Evolutionary conservation across 768 basidiomycete species (phyloP).

Genomic region (Galerina sulciceps): DNA sequence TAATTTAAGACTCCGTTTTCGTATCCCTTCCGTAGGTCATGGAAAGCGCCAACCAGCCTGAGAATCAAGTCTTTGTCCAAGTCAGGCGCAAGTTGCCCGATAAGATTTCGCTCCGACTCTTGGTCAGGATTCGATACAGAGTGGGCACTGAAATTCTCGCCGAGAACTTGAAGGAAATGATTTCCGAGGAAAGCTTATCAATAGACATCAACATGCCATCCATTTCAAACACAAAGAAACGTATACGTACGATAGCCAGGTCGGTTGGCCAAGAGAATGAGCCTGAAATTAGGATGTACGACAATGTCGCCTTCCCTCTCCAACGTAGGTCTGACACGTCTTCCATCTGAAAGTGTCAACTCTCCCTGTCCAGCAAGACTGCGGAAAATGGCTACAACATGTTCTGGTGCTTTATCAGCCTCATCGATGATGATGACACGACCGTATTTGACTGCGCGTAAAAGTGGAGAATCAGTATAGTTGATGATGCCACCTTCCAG

Average conservation of each 20-base stretch:
- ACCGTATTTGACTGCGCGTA: slow-evolving; percentile 63
- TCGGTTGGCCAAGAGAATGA: slow-evolving; percentile 67
- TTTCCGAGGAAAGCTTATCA: slow-evolving; percentile 69
- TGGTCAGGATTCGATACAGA: slow-evolving; percentile 71
- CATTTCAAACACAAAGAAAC: not conserved
- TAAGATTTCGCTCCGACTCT: slow-evolving; percentile 62
- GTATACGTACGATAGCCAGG: slow-evolving; percentile 65
- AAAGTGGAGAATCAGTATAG: slow-evolving; percentile 68
- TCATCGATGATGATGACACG: slow-evolving; percentile 75
- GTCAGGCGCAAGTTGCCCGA: slow-evolving; percentile 66
- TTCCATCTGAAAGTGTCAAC: slow-evolving; percentile 65
- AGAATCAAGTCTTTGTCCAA: slow-evolving; percentile 54
- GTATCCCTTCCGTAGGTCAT: slow-evolving; percentile 62
- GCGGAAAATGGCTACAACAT: slow-evolving; percentile 73
- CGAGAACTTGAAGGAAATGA: slow-evolving; percentile 73
- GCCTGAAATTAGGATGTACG: slow-evolving; percentile 66
- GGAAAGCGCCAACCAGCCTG: slow-evolving; percentile 66
- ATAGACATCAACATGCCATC: not conserved
- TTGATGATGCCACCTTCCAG: slow-evolving; percentile 60
- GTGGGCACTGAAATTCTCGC: slow-evolving; percentile 71
- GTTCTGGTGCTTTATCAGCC: slow-evolving; percentile 75
- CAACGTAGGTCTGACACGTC: slow-evolving; percentile 50
- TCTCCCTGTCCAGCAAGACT: slow-evolving; percentile 70
- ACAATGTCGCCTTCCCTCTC: slow-evolving; percentile 59
- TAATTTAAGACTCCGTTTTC: slow-evolving; percentile 62